A percentile compares a stretch with the other conserved stretches of the same genome.
Evolutionary conservation across 192 early-diverging fungal species (phyloP).

Genomic region (Dimargaris xerosporica): DNA sequence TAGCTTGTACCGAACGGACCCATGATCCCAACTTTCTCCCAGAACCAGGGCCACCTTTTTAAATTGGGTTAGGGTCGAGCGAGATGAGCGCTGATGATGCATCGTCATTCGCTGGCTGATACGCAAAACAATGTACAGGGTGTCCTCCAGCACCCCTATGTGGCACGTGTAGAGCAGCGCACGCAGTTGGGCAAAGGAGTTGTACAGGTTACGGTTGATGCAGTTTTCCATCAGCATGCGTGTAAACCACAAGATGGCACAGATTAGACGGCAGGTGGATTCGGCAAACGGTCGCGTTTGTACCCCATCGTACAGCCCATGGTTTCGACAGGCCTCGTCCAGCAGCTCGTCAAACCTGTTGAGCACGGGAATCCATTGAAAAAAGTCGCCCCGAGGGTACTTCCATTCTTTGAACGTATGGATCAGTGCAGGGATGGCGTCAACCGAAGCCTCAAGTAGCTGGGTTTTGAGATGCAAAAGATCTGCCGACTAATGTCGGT

Average conservation of each 20-base stretch:
- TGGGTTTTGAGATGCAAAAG: not conserved
- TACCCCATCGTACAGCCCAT: constrained; percentile 38
- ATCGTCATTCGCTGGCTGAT: constrained; percentile 81
- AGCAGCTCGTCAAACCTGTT: constrained; percentile 85
- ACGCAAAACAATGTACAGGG: constrained; percentile 66
- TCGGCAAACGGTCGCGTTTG: constrained; percentile 44
- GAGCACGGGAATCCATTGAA: constrained; percentile 88
- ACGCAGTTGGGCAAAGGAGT: constrained; percentile 66
- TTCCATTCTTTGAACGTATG: constrained; percentile 45
- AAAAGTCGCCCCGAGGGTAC: constrained; percentile 80
- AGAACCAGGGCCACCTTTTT: constrained; percentile 40
- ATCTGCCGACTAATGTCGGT: not conserved
- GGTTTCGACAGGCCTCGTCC: constrained; percentile 41
- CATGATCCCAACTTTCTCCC: constrained; percentile 45
- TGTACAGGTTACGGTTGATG: constrained; percentile 88
- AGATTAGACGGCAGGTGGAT: constrained; percentile 33
- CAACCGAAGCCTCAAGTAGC: constrained; percentile 22
- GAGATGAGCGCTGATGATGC: constrained; percentile 46
- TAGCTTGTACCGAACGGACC: constrained; percentile 32
- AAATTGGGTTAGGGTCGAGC: constrained; percentile 36
- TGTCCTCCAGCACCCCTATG: constrained; percentile 60
- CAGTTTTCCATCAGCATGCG: constrained; percentile 81
- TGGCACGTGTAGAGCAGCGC: constrained; percentile 65
- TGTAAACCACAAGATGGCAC: constrained; percentile 61
- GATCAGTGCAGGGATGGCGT: constrained; percentile 36